phyloP scores from a whole-genome alignment of 192 early-diverging fungal genomes.

The Coemansia sp. region DNA sequence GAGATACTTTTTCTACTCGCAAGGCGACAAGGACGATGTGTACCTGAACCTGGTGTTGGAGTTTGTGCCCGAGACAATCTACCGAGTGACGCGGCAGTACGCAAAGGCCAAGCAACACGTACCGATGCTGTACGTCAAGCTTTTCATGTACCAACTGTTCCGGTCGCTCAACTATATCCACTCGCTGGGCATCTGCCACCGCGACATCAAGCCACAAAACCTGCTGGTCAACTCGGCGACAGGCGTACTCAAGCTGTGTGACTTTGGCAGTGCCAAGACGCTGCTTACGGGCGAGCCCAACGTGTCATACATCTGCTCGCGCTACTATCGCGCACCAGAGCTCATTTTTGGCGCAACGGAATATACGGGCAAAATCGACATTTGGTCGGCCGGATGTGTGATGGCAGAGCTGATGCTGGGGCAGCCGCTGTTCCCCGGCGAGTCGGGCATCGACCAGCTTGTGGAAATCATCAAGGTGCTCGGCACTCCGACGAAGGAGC shows the following conservation, averaged over 20 bases:
- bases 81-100: constrained; percentile 87
- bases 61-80: constrained; percentile 95
- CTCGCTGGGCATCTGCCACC: constrained; percentile 95
- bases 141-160: constrained; percentile 99
- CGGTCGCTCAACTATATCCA: constrained; percentile 96
- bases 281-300: constrained; percentile 94
- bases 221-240: constrained; percentile 84
- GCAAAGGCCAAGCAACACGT: constrained; percentile 90
- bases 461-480: constrained; percentile 99
- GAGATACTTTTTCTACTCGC: constrained; percentile 91
- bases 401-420: constrained; percentile 95
- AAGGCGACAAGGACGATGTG: constrained; percentile 91
- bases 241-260: constrained; percentile 95
- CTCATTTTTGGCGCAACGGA: constrained; percentile 94
- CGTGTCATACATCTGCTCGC: constrained; percentile 97
- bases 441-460: constrained; percentile 96
- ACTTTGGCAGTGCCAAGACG: constrained; percentile 98
- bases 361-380: constrained; percentile 86
- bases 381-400: constrained; percentile 96
- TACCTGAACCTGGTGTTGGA: constrained; percentile 96
- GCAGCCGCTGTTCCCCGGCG: constrained; percentile 92
- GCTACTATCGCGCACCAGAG: constrained; percentile 96
- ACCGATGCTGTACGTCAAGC: constrained; percentile 92
- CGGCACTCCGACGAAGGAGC: constrained; percentile 92
- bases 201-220: constrained; percentile 99